Evolutionary conservation across 352 stramenopile species (phyloP).

Genomic region (Globisporangium nunn): DNA sequence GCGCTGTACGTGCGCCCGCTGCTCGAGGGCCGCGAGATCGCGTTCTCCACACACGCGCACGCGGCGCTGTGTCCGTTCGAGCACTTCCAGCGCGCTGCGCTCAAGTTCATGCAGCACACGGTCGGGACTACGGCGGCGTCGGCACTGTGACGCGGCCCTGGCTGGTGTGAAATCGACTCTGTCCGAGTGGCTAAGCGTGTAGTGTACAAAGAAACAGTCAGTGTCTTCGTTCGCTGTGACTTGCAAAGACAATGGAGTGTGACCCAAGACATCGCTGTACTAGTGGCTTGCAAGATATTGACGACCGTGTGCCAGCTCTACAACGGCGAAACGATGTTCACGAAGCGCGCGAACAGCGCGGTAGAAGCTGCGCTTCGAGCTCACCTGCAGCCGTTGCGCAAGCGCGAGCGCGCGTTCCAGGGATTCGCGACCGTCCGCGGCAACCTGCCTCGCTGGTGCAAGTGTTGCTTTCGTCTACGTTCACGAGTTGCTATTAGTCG

Average conservation of each 20-base stretch:
- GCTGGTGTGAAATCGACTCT: background rate
- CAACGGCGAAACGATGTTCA: slow-evolving; percentile 34
- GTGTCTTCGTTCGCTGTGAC: background rate
- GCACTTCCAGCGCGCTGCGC: slow-evolving; percentile 41
- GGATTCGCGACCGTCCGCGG: slow-evolving; percentile 6
- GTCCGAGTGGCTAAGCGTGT: background rate
- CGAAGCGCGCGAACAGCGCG: slow-evolving; percentile 20
- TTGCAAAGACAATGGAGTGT: no score
- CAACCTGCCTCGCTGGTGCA: slow-evolving; percentile 24
- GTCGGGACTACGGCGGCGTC: slow-evolving; percentile 5
- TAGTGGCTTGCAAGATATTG: background rate
- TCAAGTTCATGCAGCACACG: slow-evolving; percentile 36
- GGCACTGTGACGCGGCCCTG: slow-evolving; percentile 3
- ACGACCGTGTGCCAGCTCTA: slow-evolving; percentile 17
- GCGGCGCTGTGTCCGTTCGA: slow-evolving; percentile 42
- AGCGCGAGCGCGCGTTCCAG: slow-evolving; percentile 7
- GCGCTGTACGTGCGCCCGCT: slow-evolving; percentile 41
- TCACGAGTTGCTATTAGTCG: no score
- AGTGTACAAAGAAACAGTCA: background rate
- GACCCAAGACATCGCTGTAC: no score
- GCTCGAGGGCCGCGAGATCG: slow-evolving; percentile 45
- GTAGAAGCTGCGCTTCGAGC: background rate
- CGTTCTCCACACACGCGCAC: slow-evolving; percentile 32
- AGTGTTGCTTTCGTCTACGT: no score
- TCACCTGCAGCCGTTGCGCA: background rate